Conservation (phyloP, 306 rosid genomes). For the apple (Malus domestica) region ASM211411v1 NC_041798.1:40572501-40573000, state of each 20-base stretch:
- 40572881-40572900: neutral
- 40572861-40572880: neutral
- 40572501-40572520: neutral
- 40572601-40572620: neutral
- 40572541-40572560: constrained; percentile 59
- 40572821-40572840: constrained; percentile 77
- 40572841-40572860: constrained; percentile 33
- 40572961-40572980: neutral
- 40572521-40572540: neutral
- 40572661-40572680: neutral
- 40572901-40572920: neutral
- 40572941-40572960: neutral
- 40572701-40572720: neutral
- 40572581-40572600: constrained; percentile 39
- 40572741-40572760: constrained; percentile 22
- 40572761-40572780: constrained; percentile 45
- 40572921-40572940: neutral
- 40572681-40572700: neutral
- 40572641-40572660: neutral
- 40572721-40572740: neutral
- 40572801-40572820: constrained; percentile 55
- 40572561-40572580: constrained; percentile 59
- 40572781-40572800: constrained; percentile 57
- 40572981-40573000: constrained; percentile 63
- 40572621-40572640: neutral